These are phyloP conservation scores for Xylaria castorea DNA, from an alignment of 495 filamentous ascomycete genomes.

Conservation along the genomic window DNA sequence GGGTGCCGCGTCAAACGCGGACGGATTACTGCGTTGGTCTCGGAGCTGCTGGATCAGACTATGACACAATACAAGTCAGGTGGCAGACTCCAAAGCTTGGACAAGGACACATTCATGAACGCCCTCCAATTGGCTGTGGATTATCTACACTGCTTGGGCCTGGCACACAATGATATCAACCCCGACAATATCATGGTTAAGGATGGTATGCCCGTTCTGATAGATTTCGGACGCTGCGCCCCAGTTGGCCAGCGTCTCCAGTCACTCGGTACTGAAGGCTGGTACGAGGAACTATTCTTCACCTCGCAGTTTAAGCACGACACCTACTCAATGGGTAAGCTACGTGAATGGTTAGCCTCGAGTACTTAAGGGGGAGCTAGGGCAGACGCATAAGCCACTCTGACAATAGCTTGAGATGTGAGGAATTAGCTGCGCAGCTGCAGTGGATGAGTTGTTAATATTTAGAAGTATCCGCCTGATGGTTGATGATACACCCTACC, in stretches of 20 bases:
- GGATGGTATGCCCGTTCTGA: slow-evolving; percentile 38
- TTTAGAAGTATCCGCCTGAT: too few species aligned
- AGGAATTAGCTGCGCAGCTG: too few species aligned
- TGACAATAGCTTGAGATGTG: too few species aligned
- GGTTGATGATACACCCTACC: too few species aligned
- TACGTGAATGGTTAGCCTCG: slow-evolving; percentile 14
- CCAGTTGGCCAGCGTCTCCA: slow-evolving; percentile 33
- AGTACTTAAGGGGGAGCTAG: not conserved
- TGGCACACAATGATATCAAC: slow-evolving; percentile 50
- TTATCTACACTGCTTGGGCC: slow-evolving; percentile 43
- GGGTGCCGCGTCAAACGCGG: slow-evolving; percentile 36
- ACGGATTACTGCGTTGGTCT: slow-evolving; percentile 44
- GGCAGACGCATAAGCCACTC: not conserved
- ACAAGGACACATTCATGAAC: not conserved
- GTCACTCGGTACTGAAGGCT: slow-evolving; percentile 36
- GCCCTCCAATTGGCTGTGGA: slow-evolving; percentile 41
- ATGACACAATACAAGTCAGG: slow-evolving; percentile 25
- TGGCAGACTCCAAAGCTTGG: not conserved
- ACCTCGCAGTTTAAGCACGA: slow-evolving; percentile 41
- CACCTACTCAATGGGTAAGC: slow-evolving; percentile 34
- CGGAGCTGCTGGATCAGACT: slow-evolving; percentile 42
- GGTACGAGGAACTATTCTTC: slow-evolving; percentile 39
- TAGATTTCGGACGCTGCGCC: slow-evolving; percentile 41
- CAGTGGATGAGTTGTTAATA: too few species aligned
- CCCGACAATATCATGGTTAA: slow-evolving; percentile 40